These are phyloP conservation scores for Alternaria angustiovoidea DNA, from an alignment of 2,329 filamentous ascomycete genomes.

Conservation along the genomic window DNA sequence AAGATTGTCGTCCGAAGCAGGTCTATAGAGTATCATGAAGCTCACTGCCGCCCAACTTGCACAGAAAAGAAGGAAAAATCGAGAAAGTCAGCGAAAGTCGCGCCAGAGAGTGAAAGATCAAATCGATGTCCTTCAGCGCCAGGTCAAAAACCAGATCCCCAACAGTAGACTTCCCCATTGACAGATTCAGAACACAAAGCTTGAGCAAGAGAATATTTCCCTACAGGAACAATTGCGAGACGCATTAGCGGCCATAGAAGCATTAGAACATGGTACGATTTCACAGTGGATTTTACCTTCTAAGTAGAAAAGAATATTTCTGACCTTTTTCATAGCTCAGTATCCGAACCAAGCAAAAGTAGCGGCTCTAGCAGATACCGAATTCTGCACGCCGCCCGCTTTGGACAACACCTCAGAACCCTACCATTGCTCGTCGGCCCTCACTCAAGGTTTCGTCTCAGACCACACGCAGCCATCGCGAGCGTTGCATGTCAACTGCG, in stretches of 20 bases:
- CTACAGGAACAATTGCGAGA: constrained; percentile 3
- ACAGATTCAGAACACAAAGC: constrained; percentile 12
- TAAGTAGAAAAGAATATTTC: neutral
- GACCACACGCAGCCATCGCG: neutral
- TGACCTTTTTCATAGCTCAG: neutral
- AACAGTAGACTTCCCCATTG: constrained; percentile 7
- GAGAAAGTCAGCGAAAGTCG: constrained; percentile 9
- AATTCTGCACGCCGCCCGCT: neutral
- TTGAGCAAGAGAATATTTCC: constrained; percentile 4
- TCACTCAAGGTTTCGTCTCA: neutral
- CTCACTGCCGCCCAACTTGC: constrained; percentile 1
- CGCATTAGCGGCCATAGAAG: constrained; percentile 6
- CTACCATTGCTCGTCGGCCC: neutral
- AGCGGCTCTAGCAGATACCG: neutral
- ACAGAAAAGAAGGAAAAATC: constrained; percentile 7
- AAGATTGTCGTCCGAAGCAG: neutral
- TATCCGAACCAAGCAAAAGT: neutral
- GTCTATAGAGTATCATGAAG: neutral
- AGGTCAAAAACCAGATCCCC: constrained; percentile 5
- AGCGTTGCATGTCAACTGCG: no score
- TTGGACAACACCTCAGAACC: neutral
- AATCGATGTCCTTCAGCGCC: constrained; percentile 8
- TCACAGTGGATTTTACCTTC: neutral
- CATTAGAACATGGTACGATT: constrained; percentile 10
- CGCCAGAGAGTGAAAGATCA: constrained; percentile 13